These are phyloP conservation scores for Aphanoascus verrucosus DNA, from an alignment of 2,329 filamentous ascomycete species.

Conservation along the genomic window DNA sequence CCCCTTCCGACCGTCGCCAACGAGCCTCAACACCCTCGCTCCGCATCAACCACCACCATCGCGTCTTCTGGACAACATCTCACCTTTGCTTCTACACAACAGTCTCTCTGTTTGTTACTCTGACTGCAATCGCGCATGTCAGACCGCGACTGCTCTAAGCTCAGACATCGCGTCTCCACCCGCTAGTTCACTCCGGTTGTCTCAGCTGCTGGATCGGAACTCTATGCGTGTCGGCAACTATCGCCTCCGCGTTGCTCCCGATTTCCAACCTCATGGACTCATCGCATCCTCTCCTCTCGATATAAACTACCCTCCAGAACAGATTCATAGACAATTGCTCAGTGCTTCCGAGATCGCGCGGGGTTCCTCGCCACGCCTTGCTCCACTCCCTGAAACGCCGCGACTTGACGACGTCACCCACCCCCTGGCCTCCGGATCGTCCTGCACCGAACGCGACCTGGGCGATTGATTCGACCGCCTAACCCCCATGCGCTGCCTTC, in stretches of 20 bases:
- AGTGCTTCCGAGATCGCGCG: not conserved
- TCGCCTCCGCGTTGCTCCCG: not conserved
- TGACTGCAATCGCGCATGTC: not conserved
- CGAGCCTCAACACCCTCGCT: not conserved
- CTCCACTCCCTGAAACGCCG: conserved; percentile 8
- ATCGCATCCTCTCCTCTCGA: not conserved
- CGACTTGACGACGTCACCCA: conserved; percentile 8
- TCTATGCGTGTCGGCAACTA: conserved; percentile 1
- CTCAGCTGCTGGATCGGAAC: conserved; percentile 4
- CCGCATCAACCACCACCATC: not conserved
- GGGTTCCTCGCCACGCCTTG: conserved; percentile 1
- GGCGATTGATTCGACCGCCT: conserved; percentile 1
- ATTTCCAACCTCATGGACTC: not conserved
- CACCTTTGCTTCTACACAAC: not conserved
- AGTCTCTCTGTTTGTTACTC: not conserved
- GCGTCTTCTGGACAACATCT: not conserved
- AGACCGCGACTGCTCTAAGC: conserved; percentile 3
- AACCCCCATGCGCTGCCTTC: conserved; percentile 8
- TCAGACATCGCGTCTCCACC: conserved; percentile 10
- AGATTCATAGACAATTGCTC: not conserved
- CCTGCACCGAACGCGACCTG: conserved; percentile 3
- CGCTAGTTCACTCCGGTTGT: conserved; percentile 10
- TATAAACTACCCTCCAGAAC: not conserved
- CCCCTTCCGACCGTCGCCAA: conserved; percentile 5
- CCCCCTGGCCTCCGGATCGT: not conserved